Evolutionary conservation across 1,284 basidiomycete species (phyloP).

Genomic region (Malassezia yamatoensis): DNA sequence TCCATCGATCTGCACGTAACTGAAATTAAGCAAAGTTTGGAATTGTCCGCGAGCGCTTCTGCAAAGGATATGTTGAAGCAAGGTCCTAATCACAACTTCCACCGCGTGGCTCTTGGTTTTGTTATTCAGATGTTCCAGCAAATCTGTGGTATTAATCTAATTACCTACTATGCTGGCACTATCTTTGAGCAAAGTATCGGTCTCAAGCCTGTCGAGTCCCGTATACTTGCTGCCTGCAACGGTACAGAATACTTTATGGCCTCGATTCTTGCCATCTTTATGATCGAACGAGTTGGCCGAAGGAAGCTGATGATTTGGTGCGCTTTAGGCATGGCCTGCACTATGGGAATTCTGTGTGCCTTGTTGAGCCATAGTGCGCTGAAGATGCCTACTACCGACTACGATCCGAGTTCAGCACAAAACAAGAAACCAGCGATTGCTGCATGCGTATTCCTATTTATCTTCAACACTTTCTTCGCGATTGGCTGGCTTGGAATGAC

Average conservation of each 20-base stretch:
- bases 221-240: slow-evolving; percentile 41
- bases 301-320: slow-evolving; percentile 40
- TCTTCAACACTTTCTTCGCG: slow-evolving; percentile 45
- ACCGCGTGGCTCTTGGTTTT: slow-evolving; percentile 38
- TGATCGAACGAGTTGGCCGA: slow-evolving; percentile 38
- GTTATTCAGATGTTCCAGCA: slow-evolving; percentile 46
- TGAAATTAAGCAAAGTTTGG: slow-evolving; percentile 34
- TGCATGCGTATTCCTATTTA: slow-evolving; percentile 14
- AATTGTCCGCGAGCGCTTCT: slow-evolving; percentile 18
- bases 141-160: slow-evolving; percentile 40
- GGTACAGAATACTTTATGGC: slow-evolving; percentile 46
- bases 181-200: slow-evolving; percentile 38
- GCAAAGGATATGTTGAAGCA: slow-evolving; percentile 36
- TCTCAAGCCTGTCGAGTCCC: slow-evolving; percentile 29
- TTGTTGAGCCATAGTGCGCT: slow-evolving; percentile 5
- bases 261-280: slow-evolving; percentile 40
- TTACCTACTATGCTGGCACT: slow-evolving; percentile 44
- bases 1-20: slow-evolving; percentile 26
- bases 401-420: background rate
- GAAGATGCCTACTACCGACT: background rate
- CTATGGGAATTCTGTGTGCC: slow-evolving; percentile 32
- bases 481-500: slow-evolving; percentile 47
- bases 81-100: slow-evolving; percentile 43
- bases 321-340: slow-evolving; percentile 33
- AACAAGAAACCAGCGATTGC: slow-evolving; percentile 4